Evolutionary conservation across 768 basidiomycete species (phyloP).

Genomic region (Lyophyllum shimeji): DNA sequence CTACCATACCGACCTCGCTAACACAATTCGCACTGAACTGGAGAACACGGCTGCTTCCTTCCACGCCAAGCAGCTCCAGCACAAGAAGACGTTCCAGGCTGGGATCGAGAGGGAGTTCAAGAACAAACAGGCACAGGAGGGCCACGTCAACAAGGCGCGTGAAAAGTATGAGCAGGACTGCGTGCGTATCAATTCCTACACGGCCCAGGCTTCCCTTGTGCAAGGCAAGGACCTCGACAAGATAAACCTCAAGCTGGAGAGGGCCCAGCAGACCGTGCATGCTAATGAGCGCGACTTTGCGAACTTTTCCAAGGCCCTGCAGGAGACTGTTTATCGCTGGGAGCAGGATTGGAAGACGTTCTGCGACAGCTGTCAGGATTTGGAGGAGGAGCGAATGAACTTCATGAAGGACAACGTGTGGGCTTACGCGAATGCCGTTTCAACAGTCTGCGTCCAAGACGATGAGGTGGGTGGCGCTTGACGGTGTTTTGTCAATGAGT

Average conservation of each 20-base stretch:
- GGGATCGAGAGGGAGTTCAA: constrained; percentile 90
- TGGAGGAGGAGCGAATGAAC: constrained; percentile 93
- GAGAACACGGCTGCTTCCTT: constrained; percentile 67
- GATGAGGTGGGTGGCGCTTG: constrained; percentile 69
- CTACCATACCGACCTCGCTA: constrained; percentile 71
- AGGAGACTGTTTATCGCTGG: constrained; percentile 84
- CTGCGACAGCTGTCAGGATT: constrained; percentile 92
- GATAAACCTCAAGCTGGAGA: constrained; percentile 82
- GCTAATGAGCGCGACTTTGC: constrained; percentile 90
- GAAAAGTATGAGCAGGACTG: constrained; percentile 95
- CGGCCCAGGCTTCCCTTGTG: constrained; percentile 85
- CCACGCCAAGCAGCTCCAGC: constrained; percentile 61
- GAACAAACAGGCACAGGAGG: constrained; percentile 83
- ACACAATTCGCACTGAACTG: constrained; percentile 72
- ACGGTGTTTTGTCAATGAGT: background rate
- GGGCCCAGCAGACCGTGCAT: constrained; percentile 88
- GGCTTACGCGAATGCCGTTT: constrained; percentile 96
- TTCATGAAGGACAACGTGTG: constrained; percentile 96
- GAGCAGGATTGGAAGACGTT: constrained; percentile 93
- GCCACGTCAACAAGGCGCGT: constrained; percentile 82
- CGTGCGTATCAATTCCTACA: constrained; percentile 89
- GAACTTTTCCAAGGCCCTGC: constrained; percentile 79
- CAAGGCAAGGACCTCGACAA: constrained; percentile 95
- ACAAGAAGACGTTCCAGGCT: constrained; percentile 71
- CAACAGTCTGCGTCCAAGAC: constrained; percentile 91